Conservation (phyloP, 2,329 filamentous ascomycete genomes). For the Peltaster fructicola region DNA sequence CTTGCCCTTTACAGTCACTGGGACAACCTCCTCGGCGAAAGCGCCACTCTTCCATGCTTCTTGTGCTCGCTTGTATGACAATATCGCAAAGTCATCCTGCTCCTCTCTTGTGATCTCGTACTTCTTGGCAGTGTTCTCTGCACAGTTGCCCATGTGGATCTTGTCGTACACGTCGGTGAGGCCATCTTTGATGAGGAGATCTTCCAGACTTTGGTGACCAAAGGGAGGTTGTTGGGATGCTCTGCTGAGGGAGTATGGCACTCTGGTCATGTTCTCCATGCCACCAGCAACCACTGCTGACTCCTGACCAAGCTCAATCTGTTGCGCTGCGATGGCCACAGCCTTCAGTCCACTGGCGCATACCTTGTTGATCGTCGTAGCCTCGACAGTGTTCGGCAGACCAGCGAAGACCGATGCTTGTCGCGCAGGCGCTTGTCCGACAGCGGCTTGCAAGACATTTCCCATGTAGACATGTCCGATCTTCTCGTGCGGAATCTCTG, state of each 20-base stretch:
- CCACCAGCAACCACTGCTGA: conserved; percentile 84
- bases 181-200: conserved; percentile 86
- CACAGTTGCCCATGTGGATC: conserved; percentile 96
- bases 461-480: conserved; percentile 96
- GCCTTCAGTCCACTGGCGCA: conserved; percentile 92
- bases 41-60: conserved; percentile 67
- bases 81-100: conserved; percentile 82
- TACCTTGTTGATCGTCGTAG: conserved; percentile 93
- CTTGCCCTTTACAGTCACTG: conserved; percentile 66
- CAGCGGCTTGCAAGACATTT: conserved; percentile 68
- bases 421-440: conserved; percentile 80
- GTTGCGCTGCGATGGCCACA: conserved; percentile 75
- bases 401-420: conserved; percentile 84
- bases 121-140: conserved; percentile 86
- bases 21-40: conserved; percentile 79
- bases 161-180: conserved; percentile 93
- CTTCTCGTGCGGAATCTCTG: conserved; percentile 59
- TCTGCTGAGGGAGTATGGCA: conserved; percentile 77
- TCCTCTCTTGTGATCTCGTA: conserved; percentile 61
- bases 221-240: conserved; percentile 71
- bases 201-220: conserved; percentile 72
- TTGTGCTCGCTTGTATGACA: conserved; percentile 77
- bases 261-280: conserved; percentile 95
- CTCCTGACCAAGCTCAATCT: conserved; percentile 79
- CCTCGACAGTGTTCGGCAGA: conserved; percentile 63